Evolutionary conservation across 176 grass and related monocot genomes (phyloP).

Genomic region (Oryza brachyantha): DNA sequence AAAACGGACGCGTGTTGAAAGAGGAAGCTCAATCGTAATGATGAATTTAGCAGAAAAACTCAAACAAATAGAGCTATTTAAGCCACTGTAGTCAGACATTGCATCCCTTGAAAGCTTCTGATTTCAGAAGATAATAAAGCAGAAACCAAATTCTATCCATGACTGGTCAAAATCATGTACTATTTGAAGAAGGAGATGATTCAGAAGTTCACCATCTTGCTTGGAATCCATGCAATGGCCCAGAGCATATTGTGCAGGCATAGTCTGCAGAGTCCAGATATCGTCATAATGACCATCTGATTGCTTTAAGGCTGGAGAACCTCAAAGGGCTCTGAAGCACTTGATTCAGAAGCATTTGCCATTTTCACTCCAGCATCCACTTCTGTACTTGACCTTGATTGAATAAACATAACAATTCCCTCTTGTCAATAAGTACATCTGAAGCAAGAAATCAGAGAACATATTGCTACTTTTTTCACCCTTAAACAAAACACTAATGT

Average conservation of each 20-base stretch:
- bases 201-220: neutral
- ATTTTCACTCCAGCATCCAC: conserved; percentile 23
- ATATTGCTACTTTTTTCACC: neutral
- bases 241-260: conserved; percentile 3
- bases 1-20: neutral
- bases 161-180: conserved; percentile 19
- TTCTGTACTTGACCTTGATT: conserved; percentile 3
- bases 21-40: conserved; percentile 11
- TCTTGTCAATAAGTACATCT: neutral
- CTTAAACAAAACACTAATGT: neutral
- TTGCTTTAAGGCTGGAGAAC: conserved; percentile 28
- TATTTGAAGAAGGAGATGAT: conserved; percentile 22
- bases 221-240: conserved; percentile 34
- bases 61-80: neutral
- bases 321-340: neutral
- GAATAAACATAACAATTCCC: neutral
- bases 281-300: conserved; percentile 30
- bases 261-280: neutral
- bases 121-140: neutral
- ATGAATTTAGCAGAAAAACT: neutral
- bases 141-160: neutral
- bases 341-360: conserved; percentile 21
- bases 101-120: neutral
- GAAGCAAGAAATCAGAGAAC: neutral
- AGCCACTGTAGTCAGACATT: neutral